These are phyloP conservation scores for Clathrospora elynae DNA, from an alignment of 2,329 filamentous ascomycete species.

Conservation along the genomic window DNA sequence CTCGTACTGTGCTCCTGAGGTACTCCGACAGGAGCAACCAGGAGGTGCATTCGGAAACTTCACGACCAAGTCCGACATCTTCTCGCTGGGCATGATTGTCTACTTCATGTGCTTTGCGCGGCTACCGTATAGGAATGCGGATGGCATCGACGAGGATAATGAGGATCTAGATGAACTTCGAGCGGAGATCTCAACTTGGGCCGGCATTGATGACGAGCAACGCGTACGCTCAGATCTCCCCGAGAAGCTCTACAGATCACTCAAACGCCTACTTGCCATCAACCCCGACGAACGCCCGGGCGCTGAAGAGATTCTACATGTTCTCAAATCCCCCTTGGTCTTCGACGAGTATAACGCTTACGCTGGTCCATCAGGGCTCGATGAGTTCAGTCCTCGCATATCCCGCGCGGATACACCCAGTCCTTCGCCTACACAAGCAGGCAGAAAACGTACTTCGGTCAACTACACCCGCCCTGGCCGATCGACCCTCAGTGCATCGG, in stretches of 20 bases:
- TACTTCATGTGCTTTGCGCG: constrained; percentile 97
- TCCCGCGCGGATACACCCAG: constrained; percentile 52
- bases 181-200: constrained; percentile 84
- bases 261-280: constrained; percentile 79
- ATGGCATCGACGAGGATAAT: constrained; percentile 84
- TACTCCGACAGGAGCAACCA: constrained; percentile 68
- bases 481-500: constrained; percentile 42
- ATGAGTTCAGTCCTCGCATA: constrained; percentile 49
- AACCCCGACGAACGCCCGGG: constrained; percentile 78
- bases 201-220: constrained; percentile 80
- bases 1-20: constrained; percentile 96
- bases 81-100: constrained; percentile 96
- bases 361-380: constrained; percentile 41
- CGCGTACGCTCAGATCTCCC: constrained; percentile 81
- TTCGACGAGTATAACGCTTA: constrained; percentile 54
- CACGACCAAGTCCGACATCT: constrained; percentile 96
- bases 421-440: constrained; percentile 33
- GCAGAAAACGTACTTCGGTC: constrained; percentile 31
- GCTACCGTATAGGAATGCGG: constrained; percentile 83
- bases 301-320: constrained; percentile 81
- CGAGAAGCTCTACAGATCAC: constrained; percentile 79
- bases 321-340: constrained; percentile 70
- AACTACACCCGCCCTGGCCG: constrained; percentile 39
- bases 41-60: constrained; percentile 86
- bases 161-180: constrained; percentile 87